Evolutionary conservation across 495 filamentous ascomycete genomes (phyloP), one percentile per base, ranked within the genome.

Genomic region (Amphirosellinia nigrospora): DNA sequence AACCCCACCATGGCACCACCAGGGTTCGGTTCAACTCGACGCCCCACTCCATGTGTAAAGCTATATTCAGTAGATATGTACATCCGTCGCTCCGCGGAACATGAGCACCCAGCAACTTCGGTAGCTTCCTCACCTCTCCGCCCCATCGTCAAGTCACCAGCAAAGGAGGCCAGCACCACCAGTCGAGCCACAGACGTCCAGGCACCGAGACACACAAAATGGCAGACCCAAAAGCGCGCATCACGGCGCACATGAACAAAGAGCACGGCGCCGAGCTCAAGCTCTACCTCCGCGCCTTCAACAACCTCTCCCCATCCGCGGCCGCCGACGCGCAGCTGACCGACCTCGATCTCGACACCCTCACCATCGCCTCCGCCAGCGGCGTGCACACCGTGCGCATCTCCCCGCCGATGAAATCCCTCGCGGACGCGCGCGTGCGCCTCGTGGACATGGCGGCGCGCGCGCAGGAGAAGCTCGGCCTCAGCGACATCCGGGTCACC

Each of bases 181-280:
- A 19, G 53, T n/a, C 8, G 43, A 39, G 46, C 48, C 4, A 52
- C 48, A 1, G n/a, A 26, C 8, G 30, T 26, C 13, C 50, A 3
- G n/a, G n/a, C 6, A 53, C 21, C 53, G 2, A 13, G n/a, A 16
- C 34, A 21, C 23, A 21, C 30, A 70, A 30, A 28, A 76, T 76
- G 72, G 48, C 76, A 68, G 68, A 75, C 59, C 81, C 81, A 70
- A 91, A 89, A 69, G 68, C 83, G 46, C 89, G 90, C 76, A 91
- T 93, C 74, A 86, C 91, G 75, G 82, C 84, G 36, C 93, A 96
- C 83, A 94, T 96, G 92, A 94, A 94, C 82, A 82, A 81, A 46
- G 90, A 93, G 83, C 93, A 94, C 80, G 78, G 80, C 71, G 83
- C 85, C 71, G 90, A 91, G 36, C 83, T 96, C 19, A 75, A 80